Percentiles rank a stretch among this genome's conserved stretches.
Conservation (phyloP, 2,329 filamentous ascomycete genomes). For the Colletotrichum sp. region DNA sequence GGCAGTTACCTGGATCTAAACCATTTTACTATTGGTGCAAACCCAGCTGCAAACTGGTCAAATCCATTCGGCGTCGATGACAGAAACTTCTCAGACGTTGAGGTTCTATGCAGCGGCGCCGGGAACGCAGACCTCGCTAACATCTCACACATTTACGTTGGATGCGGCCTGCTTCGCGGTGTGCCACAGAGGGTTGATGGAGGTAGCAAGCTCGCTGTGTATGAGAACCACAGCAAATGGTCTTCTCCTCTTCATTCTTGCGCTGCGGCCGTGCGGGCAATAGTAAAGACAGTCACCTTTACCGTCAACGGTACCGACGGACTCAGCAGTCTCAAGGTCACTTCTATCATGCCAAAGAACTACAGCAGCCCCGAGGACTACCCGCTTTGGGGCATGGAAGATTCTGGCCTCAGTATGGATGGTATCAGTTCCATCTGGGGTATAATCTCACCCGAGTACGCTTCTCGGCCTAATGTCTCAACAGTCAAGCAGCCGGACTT, state of each 20-base stretch:
- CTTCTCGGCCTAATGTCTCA: slow-evolving; percentile 34
- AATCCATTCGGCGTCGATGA: neutral
- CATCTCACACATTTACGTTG: slow-evolving; percentile 43
- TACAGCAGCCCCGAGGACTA: slow-evolving; percentile 33
- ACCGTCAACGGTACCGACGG: slow-evolving; percentile 41
- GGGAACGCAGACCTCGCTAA: slow-evolving; percentile 37
- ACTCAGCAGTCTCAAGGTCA: slow-evolving; percentile 37
- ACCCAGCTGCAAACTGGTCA: neutral
- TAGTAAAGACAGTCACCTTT: slow-evolving; percentile 50
- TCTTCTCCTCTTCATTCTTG: slow-evolving; percentile 47
- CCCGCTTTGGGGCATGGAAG: slow-evolving; percentile 38
- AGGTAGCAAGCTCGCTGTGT: slow-evolving; percentile 32
- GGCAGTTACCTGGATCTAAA: slow-evolving; percentile 2
- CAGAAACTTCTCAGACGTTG: neutral
- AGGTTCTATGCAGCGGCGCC: slow-evolving; percentile 34
- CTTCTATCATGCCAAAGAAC: slow-evolving; percentile 36
- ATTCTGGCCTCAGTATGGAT: slow-evolving; percentile 27
- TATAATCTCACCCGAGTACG: slow-evolving; percentile 34
- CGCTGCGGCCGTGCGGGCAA: slow-evolving; percentile 43
- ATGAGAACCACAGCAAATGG: slow-evolving; percentile 46
- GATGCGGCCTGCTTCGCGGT: slow-evolving; percentile 45
- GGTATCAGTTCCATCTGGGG: slow-evolving; percentile 43
- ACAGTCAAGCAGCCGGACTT: slow-evolving; percentile 27
- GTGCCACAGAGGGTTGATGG: slow-evolving; percentile 39
- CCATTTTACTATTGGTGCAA: neutral